Percentiles rank a stretch among this genome's conserved stretches.
These are phyloP conservation scores for Linanthus parryae DNA, from an alignment of 148 eudicot species.

Conservation along the genomic window DNA sequence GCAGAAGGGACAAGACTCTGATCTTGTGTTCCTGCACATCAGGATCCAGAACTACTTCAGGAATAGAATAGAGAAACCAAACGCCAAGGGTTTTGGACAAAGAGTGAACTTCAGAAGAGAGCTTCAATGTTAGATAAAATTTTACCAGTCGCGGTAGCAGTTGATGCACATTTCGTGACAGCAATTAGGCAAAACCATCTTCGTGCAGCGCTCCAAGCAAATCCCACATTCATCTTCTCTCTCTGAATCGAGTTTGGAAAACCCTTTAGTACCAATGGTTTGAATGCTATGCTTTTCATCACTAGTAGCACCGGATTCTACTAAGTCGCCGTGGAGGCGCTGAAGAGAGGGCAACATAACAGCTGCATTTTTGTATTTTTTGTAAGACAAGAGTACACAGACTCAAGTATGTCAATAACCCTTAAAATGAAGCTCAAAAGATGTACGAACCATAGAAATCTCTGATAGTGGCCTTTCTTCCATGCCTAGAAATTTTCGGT, in stretches of 20 bases:
- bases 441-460: constrained; percentile 68
- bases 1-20: constrained; percentile 80
- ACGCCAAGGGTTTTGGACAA: not conserved
- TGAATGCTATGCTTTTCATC: constrained; percentile 14
- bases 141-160: constrained; percentile 73
- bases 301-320: constrained; percentile 23
- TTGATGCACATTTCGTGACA: constrained; percentile 88
- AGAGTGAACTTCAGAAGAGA: not conserved
- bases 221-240: constrained; percentile 89
- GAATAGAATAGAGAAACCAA: not conserved
- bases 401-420: not conserved
- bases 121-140: not conserved
- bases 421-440: not conserved
- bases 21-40: constrained; percentile 57
- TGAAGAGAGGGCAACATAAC: constrained; percentile 70
- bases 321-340: constrained; percentile 57
- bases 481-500: constrained; percentile 35
- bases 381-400: not conserved
- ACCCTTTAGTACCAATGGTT: constrained; percentile 20
- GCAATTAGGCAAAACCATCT: constrained; percentile 77
- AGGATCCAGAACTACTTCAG: not conserved
- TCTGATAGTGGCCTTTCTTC: constrained; percentile 54
- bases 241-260: constrained; percentile 33
- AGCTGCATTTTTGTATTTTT: too few species aligned
- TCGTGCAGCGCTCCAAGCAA: constrained; percentile 65